phyloP scores from a whole-genome alignment of 108 stramenopile species.

The Cyclotella choctawhatcheeana region DNA sequence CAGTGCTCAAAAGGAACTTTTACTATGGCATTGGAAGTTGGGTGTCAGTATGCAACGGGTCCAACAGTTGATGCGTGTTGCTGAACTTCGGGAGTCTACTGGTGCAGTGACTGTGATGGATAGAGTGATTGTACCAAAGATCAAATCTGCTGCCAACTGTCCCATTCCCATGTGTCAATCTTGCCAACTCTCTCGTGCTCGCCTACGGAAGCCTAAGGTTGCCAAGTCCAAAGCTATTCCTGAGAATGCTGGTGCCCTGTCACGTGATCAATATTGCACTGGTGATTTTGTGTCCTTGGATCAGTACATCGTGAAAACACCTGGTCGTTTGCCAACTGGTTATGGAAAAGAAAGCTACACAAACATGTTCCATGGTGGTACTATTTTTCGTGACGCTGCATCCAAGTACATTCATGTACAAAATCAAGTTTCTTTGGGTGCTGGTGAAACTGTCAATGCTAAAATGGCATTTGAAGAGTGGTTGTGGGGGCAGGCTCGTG shows the following conservation, averaged over 20 bases:
- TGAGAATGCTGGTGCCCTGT: neutral
- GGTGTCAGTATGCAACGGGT: constrained; percentile 10
- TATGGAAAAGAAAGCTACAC: constrained; percentile 31
- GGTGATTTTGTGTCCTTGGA: neutral
- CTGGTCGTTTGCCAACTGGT: constrained; percentile 35
- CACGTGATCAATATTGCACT: neutral
- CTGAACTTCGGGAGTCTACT: neutral
- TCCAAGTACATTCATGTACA: no score
- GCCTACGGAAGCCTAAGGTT: constrained; percentile 2
- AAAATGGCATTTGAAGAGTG: no score
- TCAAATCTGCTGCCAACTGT: neutral
- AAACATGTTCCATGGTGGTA: no score
- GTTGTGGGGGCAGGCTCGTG: no score
- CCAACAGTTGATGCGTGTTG: neutral
- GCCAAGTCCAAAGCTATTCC: neutral
- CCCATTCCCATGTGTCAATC: neutral
- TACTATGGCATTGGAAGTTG: constrained; percentile 30
- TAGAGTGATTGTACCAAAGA: neutral
- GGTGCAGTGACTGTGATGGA: neutral
- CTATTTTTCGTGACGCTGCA: no score
- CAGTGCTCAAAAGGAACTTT: constrained; percentile 33
- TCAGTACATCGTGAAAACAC: neutral
- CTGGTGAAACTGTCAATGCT: no score
- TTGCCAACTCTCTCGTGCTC: neutral
- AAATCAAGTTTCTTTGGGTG: no score